Conservation (phyloP, 78 protist genomes). For the Neovahlkampfia damariscottae region DNA sequence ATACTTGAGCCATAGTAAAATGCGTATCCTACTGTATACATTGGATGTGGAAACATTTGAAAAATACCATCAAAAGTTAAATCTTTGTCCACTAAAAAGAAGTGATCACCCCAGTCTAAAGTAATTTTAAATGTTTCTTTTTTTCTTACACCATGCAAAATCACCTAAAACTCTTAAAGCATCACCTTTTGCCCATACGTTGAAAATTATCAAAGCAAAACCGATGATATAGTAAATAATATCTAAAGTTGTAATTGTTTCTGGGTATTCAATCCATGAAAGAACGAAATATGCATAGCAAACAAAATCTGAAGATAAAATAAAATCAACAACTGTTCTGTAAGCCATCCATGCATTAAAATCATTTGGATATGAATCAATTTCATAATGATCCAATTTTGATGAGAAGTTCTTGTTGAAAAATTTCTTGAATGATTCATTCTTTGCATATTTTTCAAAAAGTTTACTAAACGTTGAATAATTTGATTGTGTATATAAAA, state of each 20-base stretch:
- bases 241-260: background rate
- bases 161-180: constrained; percentile 73
- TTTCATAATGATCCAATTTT: constrained; percentile 6
- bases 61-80: constrained; percentile 70
- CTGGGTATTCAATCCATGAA: background rate
- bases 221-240: constrained; percentile 46
- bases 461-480: background rate
- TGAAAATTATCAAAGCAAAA: constrained; percentile 24
- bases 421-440: background rate
- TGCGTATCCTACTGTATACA: constrained; percentile 75
- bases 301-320: constrained; percentile 50
- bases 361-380: constrained; percentile 34
- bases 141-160: constrained; percentile 84
- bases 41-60: constrained; percentile 78
- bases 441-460: background rate
- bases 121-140: too few relatives aligned
- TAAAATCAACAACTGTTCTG: constrained; percentile 60
- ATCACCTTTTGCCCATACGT: constrained; percentile 68
- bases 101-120: constrained; percentile 77
- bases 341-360: constrained; percentile 71
- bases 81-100: constrained; percentile 57
- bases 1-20: constrained; percentile 60
- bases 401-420: background rate
- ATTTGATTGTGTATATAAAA: constrained; percentile 49
- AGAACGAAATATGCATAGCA: constrained; percentile 5